Evolutionary conservation across 2,329 filamentous ascomycete species (phyloP).

Genomic region (Aspergillus brunneoviolaceus): DNA sequence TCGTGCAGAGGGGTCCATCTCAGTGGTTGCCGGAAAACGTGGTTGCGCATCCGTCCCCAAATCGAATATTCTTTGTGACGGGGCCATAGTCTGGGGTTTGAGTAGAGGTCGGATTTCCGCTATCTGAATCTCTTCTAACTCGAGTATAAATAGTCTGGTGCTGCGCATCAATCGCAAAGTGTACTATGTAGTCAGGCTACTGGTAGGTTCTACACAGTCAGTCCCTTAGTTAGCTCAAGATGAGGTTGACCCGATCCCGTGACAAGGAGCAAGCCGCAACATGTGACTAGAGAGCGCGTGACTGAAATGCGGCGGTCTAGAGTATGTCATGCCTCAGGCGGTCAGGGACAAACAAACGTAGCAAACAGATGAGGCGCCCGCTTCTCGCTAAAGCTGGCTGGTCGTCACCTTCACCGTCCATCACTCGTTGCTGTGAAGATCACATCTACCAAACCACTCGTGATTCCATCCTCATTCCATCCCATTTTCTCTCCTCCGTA

Average conservation of each 20-base stretch:
- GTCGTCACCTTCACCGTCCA: slow-evolving; percentile 29
- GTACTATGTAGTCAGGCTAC: too few relatives aligned
- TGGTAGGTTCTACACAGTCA: too few relatives aligned
- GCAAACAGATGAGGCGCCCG: slow-evolving; percentile 23
- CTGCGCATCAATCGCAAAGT: too few relatives aligned
- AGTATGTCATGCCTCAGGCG: slow-evolving; percentile 16
- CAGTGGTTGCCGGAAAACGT: too few relatives aligned
- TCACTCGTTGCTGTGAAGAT: slow-evolving; percentile 25
- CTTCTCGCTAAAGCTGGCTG: slow-evolving; percentile 26
- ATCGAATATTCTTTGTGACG: too few relatives aligned
- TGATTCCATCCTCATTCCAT: slow-evolving; percentile 17
- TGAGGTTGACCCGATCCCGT: neutral
- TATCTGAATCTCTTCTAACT: too few relatives aligned
- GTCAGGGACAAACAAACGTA: slow-evolving; percentile 9
- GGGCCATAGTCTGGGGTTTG: too few relatives aligned
- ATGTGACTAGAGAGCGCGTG: neutral
- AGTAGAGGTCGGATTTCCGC: too few relatives aligned
- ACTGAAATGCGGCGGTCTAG: neutral
- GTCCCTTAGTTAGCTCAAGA: neutral
- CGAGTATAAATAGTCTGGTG: too few relatives aligned
- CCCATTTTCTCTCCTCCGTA: slow-evolving; percentile 11
- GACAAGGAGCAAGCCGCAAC: neutral
- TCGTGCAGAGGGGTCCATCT: too few relatives aligned
- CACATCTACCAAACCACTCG: slow-evolving; percentile 22
- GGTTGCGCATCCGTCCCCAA: too few relatives aligned